Conservation (phyloP, 108 stramenopile genomes). For the Aurantiochytrium sp. region DNA sequence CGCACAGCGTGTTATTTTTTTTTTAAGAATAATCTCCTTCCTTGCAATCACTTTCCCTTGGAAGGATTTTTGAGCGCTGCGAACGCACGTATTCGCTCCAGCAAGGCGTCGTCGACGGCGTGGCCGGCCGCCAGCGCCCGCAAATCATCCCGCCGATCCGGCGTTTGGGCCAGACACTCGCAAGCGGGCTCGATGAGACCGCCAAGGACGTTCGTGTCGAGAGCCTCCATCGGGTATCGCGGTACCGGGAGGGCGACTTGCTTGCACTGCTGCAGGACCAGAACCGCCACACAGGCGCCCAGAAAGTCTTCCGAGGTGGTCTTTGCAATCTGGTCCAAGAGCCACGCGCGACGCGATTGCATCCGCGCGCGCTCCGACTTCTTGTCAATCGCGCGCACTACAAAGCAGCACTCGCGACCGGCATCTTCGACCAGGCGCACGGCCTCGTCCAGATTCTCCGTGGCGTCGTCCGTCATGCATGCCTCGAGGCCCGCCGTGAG, state of each 20-base stretch:
- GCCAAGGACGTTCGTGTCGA: background rate
- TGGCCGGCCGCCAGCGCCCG: background rate
- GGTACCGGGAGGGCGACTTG: background rate
- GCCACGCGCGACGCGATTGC: background rate
- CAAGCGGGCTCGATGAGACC: background rate
- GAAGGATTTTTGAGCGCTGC: background rate
- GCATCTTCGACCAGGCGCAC: background rate
- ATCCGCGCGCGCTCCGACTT: background rate
- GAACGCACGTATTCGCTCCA: background rate
- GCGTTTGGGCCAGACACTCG: background rate
- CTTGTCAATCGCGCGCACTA: background rate
- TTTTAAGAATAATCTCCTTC: too few relatives aligned
- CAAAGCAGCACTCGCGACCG: background rate
- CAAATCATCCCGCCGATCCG: background rate
- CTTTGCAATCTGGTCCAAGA: background rate
- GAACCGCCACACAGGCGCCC: background rate
- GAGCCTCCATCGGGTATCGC: background rate
- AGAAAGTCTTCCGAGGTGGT: background rate
- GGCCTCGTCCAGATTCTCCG: background rate
- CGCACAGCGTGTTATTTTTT: too few relatives aligned
- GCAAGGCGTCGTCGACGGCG: background rate
- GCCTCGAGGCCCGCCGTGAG: too few relatives aligned
- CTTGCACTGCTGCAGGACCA: background rate
- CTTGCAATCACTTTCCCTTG: background rate
- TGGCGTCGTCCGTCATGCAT: background rate